Base-by-base conservation (phyloP, 176 grass and related monocot species). In the Elymus sibiricus region DNA sequence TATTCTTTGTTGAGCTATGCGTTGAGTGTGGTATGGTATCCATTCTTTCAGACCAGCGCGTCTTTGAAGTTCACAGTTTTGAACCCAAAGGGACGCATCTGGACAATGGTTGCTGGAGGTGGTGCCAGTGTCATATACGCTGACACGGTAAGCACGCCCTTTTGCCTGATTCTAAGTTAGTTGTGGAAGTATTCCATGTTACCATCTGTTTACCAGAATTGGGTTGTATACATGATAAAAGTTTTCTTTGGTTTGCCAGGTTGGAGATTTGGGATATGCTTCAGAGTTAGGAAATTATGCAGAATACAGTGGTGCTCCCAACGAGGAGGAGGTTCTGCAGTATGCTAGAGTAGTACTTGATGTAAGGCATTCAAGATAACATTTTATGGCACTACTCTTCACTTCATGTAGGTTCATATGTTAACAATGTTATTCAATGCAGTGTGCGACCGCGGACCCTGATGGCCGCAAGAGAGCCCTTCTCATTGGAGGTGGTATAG, bases 51-150 rank as follows among this genome's bases (percentile, higher is more conserved):
- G 95, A 95, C 95, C 10, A 98, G 95, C 5, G 87, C 95, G 27
- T 98, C 93, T 47, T 82, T 98, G 77, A 98, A 98, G 82, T 98
- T 98, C 83, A 95, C 93, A 73, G 93, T 93, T 87, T 68, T 98
- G 68, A 98, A 98, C 83, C 85, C 89, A 43, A 95, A 95, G 81
- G 93, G 93, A 11, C 93, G 93, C 31, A 98, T 98, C 29, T 98
- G 95, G 93, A 98, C 93, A 60, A 98, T 98, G 95, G 93, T 98
- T 37, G 95, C 95, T 25, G 95, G 95, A 81, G 95, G 95, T 49
- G 95, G 95, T 88, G 95, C 95, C 34, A 98, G 95, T 83, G 95
- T 98, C 86, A 98, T 98, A 88, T 98, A 98, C 22, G 95, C 93
- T 74, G 95, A 98, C 76, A 98, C 95, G 5, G 95, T 98, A 92